Base-by-base conservation (phyloP, 768 basidiomycete genomes). In the Termitomyces sp. region DNA sequence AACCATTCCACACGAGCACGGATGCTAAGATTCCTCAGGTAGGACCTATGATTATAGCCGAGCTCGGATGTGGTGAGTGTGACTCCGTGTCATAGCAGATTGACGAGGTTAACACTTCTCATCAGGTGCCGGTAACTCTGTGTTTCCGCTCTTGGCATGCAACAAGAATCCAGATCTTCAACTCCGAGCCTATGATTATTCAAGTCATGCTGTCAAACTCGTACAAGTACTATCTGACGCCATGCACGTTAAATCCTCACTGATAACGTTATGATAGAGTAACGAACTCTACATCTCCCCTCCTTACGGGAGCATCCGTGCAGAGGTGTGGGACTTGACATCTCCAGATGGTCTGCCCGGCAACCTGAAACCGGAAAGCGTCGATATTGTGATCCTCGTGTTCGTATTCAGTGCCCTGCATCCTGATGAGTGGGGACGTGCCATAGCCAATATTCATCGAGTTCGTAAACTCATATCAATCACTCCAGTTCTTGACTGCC, bases 321-420 rank as follows among this genome's bases (percentile, higher is more conserved):
- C 95, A 18, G 81, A 86, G 3, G 91, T 96, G 3, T 98, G 96
- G 96, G 96, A 98, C 68, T 76, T 98, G 36, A 84, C 95, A 1
- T 89, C 88, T 8, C 60, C 73, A 1, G 71, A 73, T 34, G 76
- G 77, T 0, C 76, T 93, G 0, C 92, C 93, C 0, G 75, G 80
- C 1, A 83, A 81, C 15, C 68, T 97, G 18, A 72, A 76, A 34
- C 85, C 85, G 9, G 82, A 74, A 18, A 85, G 82, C n/a, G 87
- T 95, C 13, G 94, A 99, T 67, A 86, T 98, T 42, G 77, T 91
- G 33, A 84, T 95, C n/a, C 81, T 97, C 56, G 89, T 99, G 36
- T 99, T 96, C 67, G 95, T 98, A 20, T 73, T 98, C 59, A 93
- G 91, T 55, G 97, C 97, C 0, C 76, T 99, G 27, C 94, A 97